phyloP scores from a whole-genome alignment of 2,329 filamentous ascomycete genomes.

The Ophiostoma angusticollis region DNA sequence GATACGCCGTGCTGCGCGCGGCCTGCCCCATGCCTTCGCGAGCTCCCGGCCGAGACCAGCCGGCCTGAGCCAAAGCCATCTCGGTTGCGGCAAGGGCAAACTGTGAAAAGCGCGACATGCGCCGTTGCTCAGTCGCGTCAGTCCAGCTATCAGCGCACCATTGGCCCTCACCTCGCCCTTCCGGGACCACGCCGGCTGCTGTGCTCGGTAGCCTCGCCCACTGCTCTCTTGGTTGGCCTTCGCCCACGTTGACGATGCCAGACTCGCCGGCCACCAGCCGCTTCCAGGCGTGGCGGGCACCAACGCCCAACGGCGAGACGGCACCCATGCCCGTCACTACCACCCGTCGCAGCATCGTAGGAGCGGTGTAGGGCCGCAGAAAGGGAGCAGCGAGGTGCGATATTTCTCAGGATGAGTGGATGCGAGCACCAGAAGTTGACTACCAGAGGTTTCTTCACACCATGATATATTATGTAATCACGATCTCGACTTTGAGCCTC shows the following conservation, averaged over 20 bases:
- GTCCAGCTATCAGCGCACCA: constrained; percentile 46
- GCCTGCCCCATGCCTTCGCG: background rate
- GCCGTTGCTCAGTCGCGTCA: constrained; percentile 43
- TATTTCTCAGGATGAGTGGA: no score
- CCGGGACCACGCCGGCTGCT: constrained; percentile 71
- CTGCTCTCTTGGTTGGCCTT: constrained; percentile 38
- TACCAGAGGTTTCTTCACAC: no score
- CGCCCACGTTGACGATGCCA: constrained; percentile 62
- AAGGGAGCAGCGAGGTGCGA: background rate
- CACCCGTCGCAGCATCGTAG: constrained; percentile 43
- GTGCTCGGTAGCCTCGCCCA: constrained; percentile 71
- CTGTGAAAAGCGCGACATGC: constrained; percentile 85
- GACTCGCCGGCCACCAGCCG: constrained; percentile 68
- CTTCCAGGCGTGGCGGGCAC: constrained; percentile 64
- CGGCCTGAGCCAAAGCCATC: constrained; percentile 75
- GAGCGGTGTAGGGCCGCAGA: background rate
- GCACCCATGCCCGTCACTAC: constrained; percentile 76
- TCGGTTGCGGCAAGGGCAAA: constrained; percentile 78
- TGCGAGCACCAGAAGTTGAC: no score
- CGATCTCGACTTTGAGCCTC: no score
- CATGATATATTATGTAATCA: no score
- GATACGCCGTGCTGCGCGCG: constrained; percentile 1
- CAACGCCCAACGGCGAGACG: constrained; percentile 72
- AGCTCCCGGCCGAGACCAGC: constrained; percentile 44
- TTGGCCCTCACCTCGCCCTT: constrained; percentile 21